Conservation (phyloP, 2,329 filamentous ascomycete species). For the Neopestalotiopsis clavispora region DNA sequence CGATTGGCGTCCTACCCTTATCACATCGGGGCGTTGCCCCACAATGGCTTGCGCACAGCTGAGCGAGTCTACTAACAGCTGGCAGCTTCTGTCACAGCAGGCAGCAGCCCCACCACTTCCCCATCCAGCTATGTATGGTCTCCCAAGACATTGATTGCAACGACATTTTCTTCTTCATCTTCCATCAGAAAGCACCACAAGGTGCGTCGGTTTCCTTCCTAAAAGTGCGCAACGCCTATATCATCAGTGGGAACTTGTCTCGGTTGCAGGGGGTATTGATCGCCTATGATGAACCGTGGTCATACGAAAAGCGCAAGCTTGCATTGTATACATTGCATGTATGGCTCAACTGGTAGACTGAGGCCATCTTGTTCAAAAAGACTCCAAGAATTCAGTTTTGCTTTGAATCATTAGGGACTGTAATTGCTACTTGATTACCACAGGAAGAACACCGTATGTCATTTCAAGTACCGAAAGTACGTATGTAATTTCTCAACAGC, state of each 20-base stretch:
- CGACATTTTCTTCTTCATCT: not conserved
- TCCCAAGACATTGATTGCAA: not conserved
- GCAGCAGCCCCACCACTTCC: not conserved
- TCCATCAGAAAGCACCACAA: not conserved
- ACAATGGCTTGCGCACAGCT: not conserved
- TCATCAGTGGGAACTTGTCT: not conserved
- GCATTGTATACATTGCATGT: not conserved
- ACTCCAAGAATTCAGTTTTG: not conserved
- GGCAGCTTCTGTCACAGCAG: not conserved
- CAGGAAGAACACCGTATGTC: not conserved
- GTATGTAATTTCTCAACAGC: not conserved
- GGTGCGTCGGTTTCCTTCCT: not conserved
- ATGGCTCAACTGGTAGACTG: not conserved
- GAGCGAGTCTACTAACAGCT: not conserved
- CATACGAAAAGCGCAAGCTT: not conserved
- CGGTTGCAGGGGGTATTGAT: not conserved
- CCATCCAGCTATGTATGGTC: not conserved
- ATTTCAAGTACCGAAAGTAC: not conserved
- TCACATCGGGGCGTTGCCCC: not conserved
- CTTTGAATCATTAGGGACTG: not conserved
- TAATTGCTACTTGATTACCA: not conserved
- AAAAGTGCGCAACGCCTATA: not conserved
- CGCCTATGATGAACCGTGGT: not conserved
- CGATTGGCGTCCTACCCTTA: not conserved
- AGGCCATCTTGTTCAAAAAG: not conserved